Evolutionary conservation across 805 yeast species (phyloP).

Genomic region (Spencermartinsiella europaea): DNA sequence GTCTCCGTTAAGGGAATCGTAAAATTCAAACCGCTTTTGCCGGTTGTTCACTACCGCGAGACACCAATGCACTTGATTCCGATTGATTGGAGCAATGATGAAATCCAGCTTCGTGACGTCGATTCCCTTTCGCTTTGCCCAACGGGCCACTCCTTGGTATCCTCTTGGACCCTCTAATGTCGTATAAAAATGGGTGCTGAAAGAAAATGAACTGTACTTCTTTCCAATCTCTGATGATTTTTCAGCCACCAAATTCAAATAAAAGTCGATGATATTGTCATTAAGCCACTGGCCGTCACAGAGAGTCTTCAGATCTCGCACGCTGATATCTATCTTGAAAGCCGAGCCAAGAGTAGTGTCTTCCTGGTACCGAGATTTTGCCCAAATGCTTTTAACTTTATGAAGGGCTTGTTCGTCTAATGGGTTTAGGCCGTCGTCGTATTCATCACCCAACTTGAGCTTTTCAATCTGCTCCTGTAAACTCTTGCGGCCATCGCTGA

Average conservation of each 20-base stretch:
- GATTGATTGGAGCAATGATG: slow-evolving; percentile 81
- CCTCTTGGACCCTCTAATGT: slow-evolving; percentile 61
- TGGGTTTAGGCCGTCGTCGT: slow-evolving; percentile 3
- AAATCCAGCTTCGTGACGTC: slow-evolving; percentile 59
- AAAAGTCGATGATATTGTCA: slow-evolving; percentile 85
- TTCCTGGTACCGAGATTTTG: background rate
- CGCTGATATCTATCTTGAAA: slow-evolving; percentile 50
- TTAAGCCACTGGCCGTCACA: slow-evolving; percentile 77
- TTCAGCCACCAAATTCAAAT: slow-evolving; percentile 50
- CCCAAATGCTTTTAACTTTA: slow-evolving; percentile 13
- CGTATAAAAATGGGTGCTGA: slow-evolving; percentile 85
- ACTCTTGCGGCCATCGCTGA: slow-evolving; percentile 9
- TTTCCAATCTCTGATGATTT: slow-evolving; percentile 34
- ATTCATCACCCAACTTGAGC: slow-evolving; percentile 7
- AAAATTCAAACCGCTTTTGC: slow-evolving; percentile 55
- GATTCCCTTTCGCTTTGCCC: slow-evolving; percentile 76
- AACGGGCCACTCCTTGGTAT: slow-evolving; percentile 70
- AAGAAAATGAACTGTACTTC: slow-evolving; percentile 50
- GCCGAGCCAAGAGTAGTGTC: slow-evolving; percentile 14
- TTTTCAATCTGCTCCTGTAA: slow-evolving; percentile 15
- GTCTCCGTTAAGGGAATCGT: slow-evolving; percentile 62
- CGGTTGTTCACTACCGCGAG: slow-evolving; percentile 69
- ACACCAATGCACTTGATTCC: slow-evolving; percentile 87
- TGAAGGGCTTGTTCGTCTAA: slow-evolving; percentile 10
- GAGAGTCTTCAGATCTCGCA: slow-evolving; percentile 67